These are phyloP conservation scores for Stenocarpella maydis DNA, from an alignment of 2,329 filamentous ascomycete species.

Conservation along the genomic window DNA sequence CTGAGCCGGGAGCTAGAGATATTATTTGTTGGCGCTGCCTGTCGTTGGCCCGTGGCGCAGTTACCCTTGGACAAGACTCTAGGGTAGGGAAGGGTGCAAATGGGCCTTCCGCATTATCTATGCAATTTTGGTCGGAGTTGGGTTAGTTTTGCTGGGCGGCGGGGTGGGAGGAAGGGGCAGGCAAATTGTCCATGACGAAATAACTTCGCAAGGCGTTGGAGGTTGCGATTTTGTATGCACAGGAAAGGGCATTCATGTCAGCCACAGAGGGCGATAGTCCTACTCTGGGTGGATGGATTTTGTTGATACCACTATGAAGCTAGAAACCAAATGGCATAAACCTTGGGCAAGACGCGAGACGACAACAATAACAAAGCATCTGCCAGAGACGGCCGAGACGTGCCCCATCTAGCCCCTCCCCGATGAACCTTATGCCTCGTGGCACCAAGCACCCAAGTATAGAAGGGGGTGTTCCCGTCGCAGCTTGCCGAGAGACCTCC, in stretches of 20 bases:
- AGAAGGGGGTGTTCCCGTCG: not conserved
- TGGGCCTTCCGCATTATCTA: no score
- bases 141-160: not conserved
- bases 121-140: conserved; percentile 12
- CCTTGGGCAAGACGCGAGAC: conserved; percentile 4
- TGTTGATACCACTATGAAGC: not conserved
- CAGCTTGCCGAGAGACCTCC: conserved; percentile 24
- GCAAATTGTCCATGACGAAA: not conserved
- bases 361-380: conserved; percentile 11
- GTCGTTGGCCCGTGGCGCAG: not conserved
- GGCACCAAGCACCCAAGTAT: not conserved
- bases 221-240: not conserved
- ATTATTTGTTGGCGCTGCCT: not conserved
- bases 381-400: not conserved
- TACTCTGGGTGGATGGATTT: not conserved
- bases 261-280: not conserved
- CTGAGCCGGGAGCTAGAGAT: not conserved
- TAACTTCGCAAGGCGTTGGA: conserved; percentile 19
- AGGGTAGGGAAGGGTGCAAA: not conserved
- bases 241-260: not conserved
- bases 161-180: not conserved
- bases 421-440: conserved; percentile 4
- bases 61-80: not conserved
- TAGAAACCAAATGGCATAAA: not conserved
- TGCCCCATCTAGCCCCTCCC: not conserved